These are phyloP conservation scores for Filobasidium wieringae DNA, from an alignment of 768 basidiomycete genomes.

Conservation along the genomic window DNA sequence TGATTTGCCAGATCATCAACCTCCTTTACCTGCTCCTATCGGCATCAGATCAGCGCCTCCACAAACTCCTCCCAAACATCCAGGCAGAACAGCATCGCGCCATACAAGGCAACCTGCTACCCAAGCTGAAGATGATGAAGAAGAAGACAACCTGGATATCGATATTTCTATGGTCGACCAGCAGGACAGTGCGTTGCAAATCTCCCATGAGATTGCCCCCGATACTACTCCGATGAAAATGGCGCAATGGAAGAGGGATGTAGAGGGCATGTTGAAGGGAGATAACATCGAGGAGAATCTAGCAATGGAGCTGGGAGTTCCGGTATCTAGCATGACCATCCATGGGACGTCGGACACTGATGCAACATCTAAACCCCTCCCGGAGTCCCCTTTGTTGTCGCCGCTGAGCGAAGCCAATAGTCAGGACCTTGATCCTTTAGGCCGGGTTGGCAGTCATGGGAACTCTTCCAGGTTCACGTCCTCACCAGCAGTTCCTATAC, in stretches of 20 bases:
- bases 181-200: too few relatives aligned
- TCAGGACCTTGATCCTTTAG: not conserved
- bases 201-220: not conserved
- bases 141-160: too few relatives aligned
- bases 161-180: too few relatives aligned
- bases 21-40: too few relatives aligned
- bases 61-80: not conserved
- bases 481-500: not conserved
- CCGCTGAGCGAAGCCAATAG: not conserved
- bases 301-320: constrained; percentile 29
- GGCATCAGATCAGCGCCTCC: too few relatives aligned
- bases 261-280: constrained; percentile 28
- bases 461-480: not conserved
- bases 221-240: constrained; percentile 8
- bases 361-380: not conserved
- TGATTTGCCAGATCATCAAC: too few relatives aligned
- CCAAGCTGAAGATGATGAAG: not conserved
- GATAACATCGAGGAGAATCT: constrained; percentile 25
- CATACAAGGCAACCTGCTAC: not conserved
- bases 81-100: not conserved
- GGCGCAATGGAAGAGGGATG: constrained; percentile 19
- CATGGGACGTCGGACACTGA: not conserved
- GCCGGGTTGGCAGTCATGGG: not conserved
- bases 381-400: not conserved
- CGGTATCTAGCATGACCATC: constrained; percentile 14